A percentile compares a stretch with the other conserved stretches of the same genome.
These are phyloP conservation scores for Fusarium sp. DNA, from an alignment of 2,329 filamentous ascomycete species.

Conservation along the genomic window DNA sequence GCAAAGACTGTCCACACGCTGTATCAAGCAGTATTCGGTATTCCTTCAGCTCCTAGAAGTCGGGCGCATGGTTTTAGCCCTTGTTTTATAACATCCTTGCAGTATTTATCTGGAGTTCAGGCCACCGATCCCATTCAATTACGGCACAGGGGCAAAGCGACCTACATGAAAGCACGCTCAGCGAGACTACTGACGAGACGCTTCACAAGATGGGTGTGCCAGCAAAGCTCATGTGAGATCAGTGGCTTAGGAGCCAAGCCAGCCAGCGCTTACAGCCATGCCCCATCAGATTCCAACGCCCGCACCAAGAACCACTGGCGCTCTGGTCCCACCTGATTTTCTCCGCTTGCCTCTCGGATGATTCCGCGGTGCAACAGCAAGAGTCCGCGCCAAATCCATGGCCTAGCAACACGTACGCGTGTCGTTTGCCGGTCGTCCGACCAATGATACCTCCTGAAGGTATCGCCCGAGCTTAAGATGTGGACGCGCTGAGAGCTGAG, in stretches of 20 bases:
- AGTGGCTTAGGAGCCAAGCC: neutral
- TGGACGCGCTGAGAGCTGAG: neutral
- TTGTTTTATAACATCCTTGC: neutral
- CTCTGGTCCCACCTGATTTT: neutral
- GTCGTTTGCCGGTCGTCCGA: neutral
- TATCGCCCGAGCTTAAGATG: neutral
- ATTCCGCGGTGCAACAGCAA: neutral
- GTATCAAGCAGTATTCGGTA: neutral
- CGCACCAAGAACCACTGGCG: neutral
- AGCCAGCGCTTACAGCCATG: neutral
- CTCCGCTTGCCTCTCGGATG: neutral
- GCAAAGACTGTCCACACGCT: rapidly evolving
- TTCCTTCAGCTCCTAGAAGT: neutral
- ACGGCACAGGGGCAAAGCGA: neutral
- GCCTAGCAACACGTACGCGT: neutral
- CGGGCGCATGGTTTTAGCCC: neutral
- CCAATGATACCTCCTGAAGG: neutral
- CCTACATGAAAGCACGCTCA: neutral
- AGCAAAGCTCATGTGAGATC: neutral
- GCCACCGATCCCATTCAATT: neutral
- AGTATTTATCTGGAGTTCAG: too few relatives aligned
- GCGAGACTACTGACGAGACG: neutral
- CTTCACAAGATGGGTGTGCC: neutral
- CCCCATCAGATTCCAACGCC: neutral
- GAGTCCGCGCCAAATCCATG: neutral